Base-by-base conservation (phyloP, 768 basidiomycete genomes). In the Grammothele lineata region DNA sequence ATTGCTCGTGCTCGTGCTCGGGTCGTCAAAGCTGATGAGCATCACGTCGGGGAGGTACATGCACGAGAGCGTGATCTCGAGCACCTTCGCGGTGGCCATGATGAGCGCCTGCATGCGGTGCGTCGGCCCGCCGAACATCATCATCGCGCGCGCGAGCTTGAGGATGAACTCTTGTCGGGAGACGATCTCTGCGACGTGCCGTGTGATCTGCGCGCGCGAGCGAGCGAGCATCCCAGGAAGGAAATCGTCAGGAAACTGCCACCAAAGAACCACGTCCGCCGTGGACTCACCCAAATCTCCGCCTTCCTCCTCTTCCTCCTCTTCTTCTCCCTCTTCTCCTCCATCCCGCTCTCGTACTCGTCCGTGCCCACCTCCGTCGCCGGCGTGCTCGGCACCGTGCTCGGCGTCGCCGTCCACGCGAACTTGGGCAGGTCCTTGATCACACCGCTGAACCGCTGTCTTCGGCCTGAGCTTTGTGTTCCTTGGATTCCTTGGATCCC, bases 51-150 rank as follows among this genome's bases (percentile, higher is more conserved):
- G 85, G 23, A 87, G 66, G 60, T 89, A 87, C 64, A 92, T 73
- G 66, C 88, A 85, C 58, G 79, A 81, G 37, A 81, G 73, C 54
- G 77, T 74, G 48, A 92, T 73, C 52, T 92, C 89, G 21, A 93
- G 76, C 12, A 92, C 87, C 6, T 74, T 75, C 12, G 83, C 87
- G 1, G 89, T 87, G 12, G 85, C 81, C 60, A 82, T 80, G 46
- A 92, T 81, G 61, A 92, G 89, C 1, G 87, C 76, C 57, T 84
- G 87, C 17, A 93, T 73, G 34, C 90, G 84, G 62, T 94, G 88
- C 11, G 84, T 78, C 17, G 89, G 87, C 5, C 83, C 84, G 9
- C 89, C 90, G 55, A 88, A 91, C 78, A 87, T 88, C 87, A 92
- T 93, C 75, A 93, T 81, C 9, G 87, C 81, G 41, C 87, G 78